Percentiles rank a stretch among this genome's conserved stretches.
These are phyloP conservation scores for Trametes maxima DNA, from an alignment of 768 basidiomycete genomes.

Conservation along the genomic window DNA sequence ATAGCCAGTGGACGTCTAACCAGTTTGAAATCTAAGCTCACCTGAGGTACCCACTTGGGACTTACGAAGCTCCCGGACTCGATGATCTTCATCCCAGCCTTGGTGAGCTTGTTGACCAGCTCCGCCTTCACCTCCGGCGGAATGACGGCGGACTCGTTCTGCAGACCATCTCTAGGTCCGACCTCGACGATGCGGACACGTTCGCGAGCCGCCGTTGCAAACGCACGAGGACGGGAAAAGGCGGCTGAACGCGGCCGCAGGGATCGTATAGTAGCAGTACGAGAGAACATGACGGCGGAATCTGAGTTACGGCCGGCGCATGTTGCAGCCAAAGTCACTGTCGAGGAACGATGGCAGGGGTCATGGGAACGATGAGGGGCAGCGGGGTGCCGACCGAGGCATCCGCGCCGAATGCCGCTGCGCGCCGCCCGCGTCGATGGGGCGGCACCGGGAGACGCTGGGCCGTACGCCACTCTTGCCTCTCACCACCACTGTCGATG, in stretches of 20 bases:
- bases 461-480: background rate
- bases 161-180: conserved; percentile 88
- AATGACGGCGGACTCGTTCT: conserved; percentile 81
- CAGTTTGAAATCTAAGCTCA: conserved; percentile 29
- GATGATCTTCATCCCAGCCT: conserved; percentile 67
- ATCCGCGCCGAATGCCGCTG: background rate
- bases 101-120: conserved; percentile 72
- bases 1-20: background rate
- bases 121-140: conserved; percentile 75
- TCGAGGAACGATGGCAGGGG: background rate
- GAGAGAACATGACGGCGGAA: conserved; percentile 4
- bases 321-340: background rate
- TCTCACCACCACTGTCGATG: conserved; percentile 4
- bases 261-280: background rate
- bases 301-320: background rate
- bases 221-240: background rate
- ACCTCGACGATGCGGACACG: conserved; percentile 75
- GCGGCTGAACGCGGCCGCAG: background rate
- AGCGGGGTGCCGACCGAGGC: background rate
- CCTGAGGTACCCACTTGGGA: conserved; percentile 94
- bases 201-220: conserved; percentile 11
- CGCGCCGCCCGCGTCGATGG: background rate
- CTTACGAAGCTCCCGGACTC: conserved; percentile 92
- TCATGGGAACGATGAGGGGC: conserved; percentile 13
- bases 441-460: no score